Percentiles rank a stretch among this genome's conserved stretches.
Evolutionary conservation across 768 basidiomycete species (phyloP).

Genomic region (Mycena maculata): DNA sequence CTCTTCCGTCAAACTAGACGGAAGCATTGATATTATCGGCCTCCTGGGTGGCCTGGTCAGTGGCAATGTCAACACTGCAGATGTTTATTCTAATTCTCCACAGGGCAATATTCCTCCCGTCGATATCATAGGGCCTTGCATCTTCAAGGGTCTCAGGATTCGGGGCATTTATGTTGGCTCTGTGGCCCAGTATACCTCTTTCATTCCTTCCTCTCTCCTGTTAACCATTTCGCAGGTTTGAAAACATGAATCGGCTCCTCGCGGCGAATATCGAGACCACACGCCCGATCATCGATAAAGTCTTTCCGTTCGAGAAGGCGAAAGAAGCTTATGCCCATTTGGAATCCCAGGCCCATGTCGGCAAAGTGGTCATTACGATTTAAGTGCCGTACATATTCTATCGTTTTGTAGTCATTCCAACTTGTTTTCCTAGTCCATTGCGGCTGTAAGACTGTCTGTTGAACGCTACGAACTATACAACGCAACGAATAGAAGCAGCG

Average conservation of each 20-base stretch:
- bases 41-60: conserved; percentile 53
- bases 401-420: too few species aligned
- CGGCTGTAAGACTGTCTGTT: too few species aligned
- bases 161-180: conserved; percentile 69
- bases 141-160: conserved; percentile 54
- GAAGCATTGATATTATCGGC: conserved; percentile 64
- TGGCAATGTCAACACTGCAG: background rate
- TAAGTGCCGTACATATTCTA: too few species aligned
- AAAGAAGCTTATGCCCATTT: conserved; percentile 59
- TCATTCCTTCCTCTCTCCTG: background rate
- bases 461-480: too few species aligned
- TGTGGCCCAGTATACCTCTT: conserved; percentile 62
- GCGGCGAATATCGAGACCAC: conserved; percentile 46
- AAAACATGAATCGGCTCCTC: conserved; percentile 57
- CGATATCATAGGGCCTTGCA: conserved; percentile 45
- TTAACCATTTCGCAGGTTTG: conserved; percentile 47
- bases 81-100: background rate
- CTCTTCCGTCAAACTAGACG: conserved; percentile 52
- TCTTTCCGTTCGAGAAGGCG: conserved; percentile 59
- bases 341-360: conserved; percentile 60
- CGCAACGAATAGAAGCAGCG: too few species aligned
- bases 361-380: conserved; percentile 50
- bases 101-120: conserved; percentile 41
- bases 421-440: too few species aligned
- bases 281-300: conserved; percentile 61